phyloP scores from a whole-genome alignment of 306 rosid species.

The Cicer judaicum region DNA sequence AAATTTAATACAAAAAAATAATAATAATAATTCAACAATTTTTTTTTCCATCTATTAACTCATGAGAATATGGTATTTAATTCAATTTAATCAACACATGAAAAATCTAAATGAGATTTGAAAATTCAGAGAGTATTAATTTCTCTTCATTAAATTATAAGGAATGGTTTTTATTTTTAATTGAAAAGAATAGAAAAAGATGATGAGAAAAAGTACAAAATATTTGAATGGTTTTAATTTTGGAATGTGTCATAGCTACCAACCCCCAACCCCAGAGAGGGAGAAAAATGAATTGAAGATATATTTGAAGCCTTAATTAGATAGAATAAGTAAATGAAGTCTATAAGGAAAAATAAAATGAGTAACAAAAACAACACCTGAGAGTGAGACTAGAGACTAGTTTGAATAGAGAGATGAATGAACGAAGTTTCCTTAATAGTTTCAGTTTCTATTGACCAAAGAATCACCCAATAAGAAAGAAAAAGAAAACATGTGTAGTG shows the following conservation, averaged over 20 bases:
- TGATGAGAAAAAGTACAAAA: neutral
- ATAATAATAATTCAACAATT: neutral
- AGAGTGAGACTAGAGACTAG: slow-evolving; percentile 19
- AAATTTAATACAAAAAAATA: slow-evolving; percentile 5
- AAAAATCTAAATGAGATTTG: neutral
- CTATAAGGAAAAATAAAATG: slow-evolving; percentile 3
- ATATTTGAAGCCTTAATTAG: neutral
- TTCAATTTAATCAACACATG: neutral
- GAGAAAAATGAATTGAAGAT: neutral
- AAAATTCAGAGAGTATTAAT: neutral
- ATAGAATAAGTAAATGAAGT: neutral
- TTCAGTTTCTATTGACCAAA: slow-evolving; percentile 9
- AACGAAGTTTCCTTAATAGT: neutral
- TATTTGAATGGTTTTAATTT: slow-evolving; percentile 2
- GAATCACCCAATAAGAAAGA: neutral
- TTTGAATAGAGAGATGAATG: neutral
- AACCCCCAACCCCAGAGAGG: neutral
- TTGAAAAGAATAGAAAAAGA: neutral
- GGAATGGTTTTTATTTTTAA: neutral
- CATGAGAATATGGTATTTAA: neutral
- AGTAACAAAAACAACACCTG: slow-evolving; percentile 22
- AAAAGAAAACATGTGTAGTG: neutral
- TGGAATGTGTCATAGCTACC: neutral
- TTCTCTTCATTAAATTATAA: neutral
- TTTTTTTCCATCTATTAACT: neutral